Percentiles rank a stretch among this genome's conserved stretches.
Conservation (phyloP, 257 asterid species). For the Nicotiana otophora region DNA sequence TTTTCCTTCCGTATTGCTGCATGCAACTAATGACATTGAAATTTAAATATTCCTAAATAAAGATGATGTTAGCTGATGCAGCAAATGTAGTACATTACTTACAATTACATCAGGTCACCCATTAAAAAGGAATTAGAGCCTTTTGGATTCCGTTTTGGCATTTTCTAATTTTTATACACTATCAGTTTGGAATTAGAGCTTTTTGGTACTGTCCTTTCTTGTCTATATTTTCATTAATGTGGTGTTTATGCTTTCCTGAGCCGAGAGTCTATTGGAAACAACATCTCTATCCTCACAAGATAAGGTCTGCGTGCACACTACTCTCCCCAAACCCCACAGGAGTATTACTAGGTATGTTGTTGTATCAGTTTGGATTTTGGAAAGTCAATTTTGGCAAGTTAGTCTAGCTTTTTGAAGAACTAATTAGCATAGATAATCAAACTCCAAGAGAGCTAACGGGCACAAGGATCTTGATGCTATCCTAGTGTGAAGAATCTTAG, state of each 20-base stretch:
- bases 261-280: too few species aligned
- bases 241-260: too few species aligned
- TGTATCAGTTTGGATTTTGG: background rate
- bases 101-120: background rate
- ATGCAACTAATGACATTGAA: background rate
- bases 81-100: background rate
- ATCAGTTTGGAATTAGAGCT: background rate
- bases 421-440: background rate
- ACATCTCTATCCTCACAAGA: too few species aligned
- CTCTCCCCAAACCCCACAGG: too few species aligned
- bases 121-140: background rate
- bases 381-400: background rate
- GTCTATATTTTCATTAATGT: too few species aligned
- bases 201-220: too few species aligned
- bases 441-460: background rate
- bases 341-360: too few species aligned
- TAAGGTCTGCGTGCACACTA: too few species aligned
- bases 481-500: background rate
- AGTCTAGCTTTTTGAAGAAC: background rate
- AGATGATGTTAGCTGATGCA: background rate
- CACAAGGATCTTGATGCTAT: background rate
- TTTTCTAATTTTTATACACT: background rate
- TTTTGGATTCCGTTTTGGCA: background rate
- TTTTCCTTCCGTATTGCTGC: background rate
- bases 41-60: background rate